A percentile compares a stretch with the other conserved stretches of the same genome.
Evolutionary conservation across 306 rosid genomes (phyloP).

Genomic region (Begonia masoniana): DNA sequence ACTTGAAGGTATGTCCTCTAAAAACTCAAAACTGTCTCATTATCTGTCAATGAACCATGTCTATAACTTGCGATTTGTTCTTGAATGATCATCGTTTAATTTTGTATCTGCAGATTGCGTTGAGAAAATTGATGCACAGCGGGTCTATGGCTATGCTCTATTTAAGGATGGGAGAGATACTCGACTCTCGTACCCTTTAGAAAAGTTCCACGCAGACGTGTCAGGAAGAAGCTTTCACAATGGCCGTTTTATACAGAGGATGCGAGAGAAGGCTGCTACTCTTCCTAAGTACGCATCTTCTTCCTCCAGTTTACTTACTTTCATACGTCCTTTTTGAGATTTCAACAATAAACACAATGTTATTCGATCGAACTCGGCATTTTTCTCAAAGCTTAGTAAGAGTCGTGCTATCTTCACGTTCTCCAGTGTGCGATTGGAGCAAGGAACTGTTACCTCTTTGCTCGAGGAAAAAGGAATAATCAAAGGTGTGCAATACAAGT

Average conservation of each 20-base stretch:
- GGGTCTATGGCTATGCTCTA: conserved; percentile 82
- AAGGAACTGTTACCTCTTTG: conserved; percentile 87
- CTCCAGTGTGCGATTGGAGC: conserved; percentile 53
- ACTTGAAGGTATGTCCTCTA: conserved; percentile 51
- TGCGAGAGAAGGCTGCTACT: conserved; percentile 77
- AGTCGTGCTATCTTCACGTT: conserved; percentile 6
- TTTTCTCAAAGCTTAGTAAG: too few species aligned
- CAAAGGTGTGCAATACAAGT: conserved; percentile 79
- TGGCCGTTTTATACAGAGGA: conserved; percentile 91
- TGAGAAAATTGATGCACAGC: conserved; percentile 73
- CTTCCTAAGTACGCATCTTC: conserved; percentile 52
- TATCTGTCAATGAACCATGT: too few species aligned
- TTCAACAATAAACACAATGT: too few species aligned
- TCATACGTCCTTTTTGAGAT: too few species aligned
- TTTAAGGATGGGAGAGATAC: conserved; percentile 88
- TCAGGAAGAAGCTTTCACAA: conserved; percentile 95
- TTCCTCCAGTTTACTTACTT: background rate
- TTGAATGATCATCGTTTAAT: conserved; percentile 6
- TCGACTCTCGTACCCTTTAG: conserved; percentile 72
- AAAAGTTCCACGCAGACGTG: conserved; percentile 69
- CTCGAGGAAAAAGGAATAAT: conserved; percentile 74
- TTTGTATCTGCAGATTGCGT: conserved; percentile 63
- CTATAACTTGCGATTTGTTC: conserved; percentile 4
- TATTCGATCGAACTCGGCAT: too few species aligned
- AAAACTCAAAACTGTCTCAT: background rate